Evolutionary conservation across 2,329 filamentous ascomycete species (phyloP), one percentile per base, ranked within the genome.

Genomic region (Xylaria sp.): DNA sequence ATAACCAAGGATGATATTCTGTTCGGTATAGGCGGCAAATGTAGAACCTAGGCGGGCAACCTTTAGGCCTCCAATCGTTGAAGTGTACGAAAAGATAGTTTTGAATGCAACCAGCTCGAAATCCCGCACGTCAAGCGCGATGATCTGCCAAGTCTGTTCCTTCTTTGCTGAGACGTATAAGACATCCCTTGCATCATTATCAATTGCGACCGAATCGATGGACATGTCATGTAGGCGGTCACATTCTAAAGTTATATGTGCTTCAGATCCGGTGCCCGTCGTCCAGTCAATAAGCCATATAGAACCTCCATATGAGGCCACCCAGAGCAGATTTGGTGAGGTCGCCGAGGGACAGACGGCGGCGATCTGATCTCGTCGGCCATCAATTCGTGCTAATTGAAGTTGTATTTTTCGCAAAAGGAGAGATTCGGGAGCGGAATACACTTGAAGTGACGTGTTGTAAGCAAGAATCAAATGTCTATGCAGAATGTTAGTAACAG

Each of bases 391-490:
- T 59, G 74, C 70, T 26, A 74, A 80, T 77, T 73, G 83, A 72
- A 90, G 82, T 13, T 87, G 82, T 58, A 97, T 90, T 65, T 89
- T 88, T 73, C 93, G 90, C 54, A 93, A 84, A 26, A 97, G 87
- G 59, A 97, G 87, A 1, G 96, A 98, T 63, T 93, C 94, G 71
- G 88, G 84, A 36, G 93, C 88, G 1, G 92, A 92, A 80, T 96
- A 97, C 31, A 97, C 86, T 78, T 94, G 92, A 63, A 97, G 84
- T 10, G 91, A 90, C 33, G 88, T 90, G 68, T 90, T 87, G 75
- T 93, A 93, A 38, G 91, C 88, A 65, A 97, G 79, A 66, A 97
- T 89, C 46, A 97, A 79, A 80, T 91, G 87, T 77, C 93, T 93
- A 44, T 44, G 6, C 33, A 23, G n/a, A 51, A 36, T 67, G 74